Evolutionary conservation across 768 basidiomycete species (phyloP).

Genomic region (Suillus plorans): DNA sequence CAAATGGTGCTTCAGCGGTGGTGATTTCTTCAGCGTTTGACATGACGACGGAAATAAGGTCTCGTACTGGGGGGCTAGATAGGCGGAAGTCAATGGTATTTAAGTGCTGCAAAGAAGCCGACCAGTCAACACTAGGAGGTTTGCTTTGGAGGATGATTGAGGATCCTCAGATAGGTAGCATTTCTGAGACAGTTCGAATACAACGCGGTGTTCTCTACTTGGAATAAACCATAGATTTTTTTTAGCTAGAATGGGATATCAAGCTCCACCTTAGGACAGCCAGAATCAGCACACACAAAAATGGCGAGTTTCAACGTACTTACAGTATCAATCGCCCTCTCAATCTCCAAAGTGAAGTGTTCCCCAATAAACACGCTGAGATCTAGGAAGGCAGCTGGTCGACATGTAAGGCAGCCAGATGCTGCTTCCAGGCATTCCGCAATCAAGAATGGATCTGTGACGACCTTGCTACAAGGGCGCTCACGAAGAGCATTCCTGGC

Average conservation of each 20-base stretch:
- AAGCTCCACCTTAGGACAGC: slow-evolving; percentile 27
- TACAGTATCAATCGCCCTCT: slow-evolving; percentile 29
- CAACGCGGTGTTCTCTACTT: background rate
- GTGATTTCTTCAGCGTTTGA: background rate
- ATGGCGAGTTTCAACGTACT: background rate
- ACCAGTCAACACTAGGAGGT: background rate
- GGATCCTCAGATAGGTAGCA: no score
- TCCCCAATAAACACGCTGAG: slow-evolving; percentile 32
- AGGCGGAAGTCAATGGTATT: background rate
- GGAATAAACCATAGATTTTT: background rate
- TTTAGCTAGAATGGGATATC: slow-evolving; percentile 26
- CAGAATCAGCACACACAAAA: slow-evolving; percentile 11
- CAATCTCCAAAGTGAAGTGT: slow-evolving; percentile 29
- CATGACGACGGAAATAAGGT: background rate
- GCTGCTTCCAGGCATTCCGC: slow-evolving; percentile 31
- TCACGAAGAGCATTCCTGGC: slow-evolving; percentile 29
- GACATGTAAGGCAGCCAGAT: slow-evolving; percentile 27
- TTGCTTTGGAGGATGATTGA: no score
- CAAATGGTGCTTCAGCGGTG: slow-evolving; percentile 23
- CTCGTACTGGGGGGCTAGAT: background rate
- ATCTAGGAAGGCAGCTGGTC: slow-evolving; percentile 30
- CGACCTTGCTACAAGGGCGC: slow-evolving; percentile 30
- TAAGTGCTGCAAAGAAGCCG: background rate
- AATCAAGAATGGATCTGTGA: slow-evolving; percentile 29
- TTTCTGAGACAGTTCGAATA: background rate